Evolutionary conservation across 192 early-diverging fungal genomes (phyloP).

Genomic region (Paraglomus occultum): DNA sequence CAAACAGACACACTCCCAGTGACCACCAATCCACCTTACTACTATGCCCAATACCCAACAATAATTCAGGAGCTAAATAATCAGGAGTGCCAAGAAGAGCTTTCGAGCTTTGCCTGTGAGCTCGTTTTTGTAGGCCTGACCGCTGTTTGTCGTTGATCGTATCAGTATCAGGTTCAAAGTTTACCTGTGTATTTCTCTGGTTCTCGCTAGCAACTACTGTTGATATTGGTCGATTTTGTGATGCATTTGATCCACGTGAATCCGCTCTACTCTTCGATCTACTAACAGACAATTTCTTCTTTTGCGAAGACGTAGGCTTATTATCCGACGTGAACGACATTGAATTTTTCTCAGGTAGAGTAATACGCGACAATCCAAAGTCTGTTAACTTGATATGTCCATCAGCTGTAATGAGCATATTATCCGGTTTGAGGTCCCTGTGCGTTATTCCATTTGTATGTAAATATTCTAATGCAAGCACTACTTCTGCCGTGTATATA

Average conservation of each 20-base stretch:
- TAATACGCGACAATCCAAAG: slow-evolving; percentile 89
- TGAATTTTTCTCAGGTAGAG: slow-evolving; percentile 53
- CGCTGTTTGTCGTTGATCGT: neutral
- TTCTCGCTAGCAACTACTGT: slow-evolving; percentile 28
- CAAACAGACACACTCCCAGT: slow-evolving; percentile 87
- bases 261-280: slow-evolving; percentile 1
- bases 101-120: slow-evolving; percentile 42
- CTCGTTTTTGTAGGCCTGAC: slow-evolving; percentile 24
- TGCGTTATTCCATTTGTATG: slow-evolving; percentile 90
- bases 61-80: slow-evolving; percentile 90
- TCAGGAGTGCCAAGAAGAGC: slow-evolving; percentile 87
- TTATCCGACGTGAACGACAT: slow-evolving; percentile 37
- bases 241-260: neutral
- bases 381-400: slow-evolving; percentile 94
- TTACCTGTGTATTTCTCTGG: neutral
- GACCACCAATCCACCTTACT: slow-evolving; percentile 96
- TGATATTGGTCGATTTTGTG: slow-evolving; percentile 18
- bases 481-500: slow-evolving; percentile 91
- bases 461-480: slow-evolving; percentile 86
- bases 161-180: slow-evolving; percentile 2
- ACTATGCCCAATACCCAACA: slow-evolving; percentile 82
- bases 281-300: slow-evolving; percentile 27
- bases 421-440: slow-evolving; percentile 77
- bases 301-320: slow-evolving; percentile 31
- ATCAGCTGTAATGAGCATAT: slow-evolving; percentile 82